Evolutionary conservation across 805 yeast species (phyloP).

Genomic region (Yamadazyma scolyti): DNA sequence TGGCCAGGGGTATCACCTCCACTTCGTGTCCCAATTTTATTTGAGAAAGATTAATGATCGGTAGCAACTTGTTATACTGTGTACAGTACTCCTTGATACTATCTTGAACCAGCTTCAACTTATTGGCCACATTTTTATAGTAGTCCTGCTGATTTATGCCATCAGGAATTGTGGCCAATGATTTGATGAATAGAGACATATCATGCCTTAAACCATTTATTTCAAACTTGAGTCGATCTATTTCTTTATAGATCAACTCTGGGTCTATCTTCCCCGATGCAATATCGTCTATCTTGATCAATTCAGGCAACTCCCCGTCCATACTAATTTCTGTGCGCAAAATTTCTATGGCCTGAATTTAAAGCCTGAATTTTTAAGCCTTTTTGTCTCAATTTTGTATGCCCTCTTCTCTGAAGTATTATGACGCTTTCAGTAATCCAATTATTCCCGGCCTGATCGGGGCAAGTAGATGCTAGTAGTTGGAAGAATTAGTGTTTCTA

Average conservation of each 20-base stretch:
- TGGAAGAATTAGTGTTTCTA: no score
- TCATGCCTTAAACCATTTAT: constrained; percentile 39
- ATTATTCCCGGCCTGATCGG: no score
- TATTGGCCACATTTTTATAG: constrained; percentile 31
- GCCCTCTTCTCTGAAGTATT: no score
- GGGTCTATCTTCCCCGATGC: constrained; percentile 40
- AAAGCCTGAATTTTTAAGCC: no score
- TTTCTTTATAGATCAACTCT: constrained; percentile 39
- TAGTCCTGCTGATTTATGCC: constrained; percentile 34
- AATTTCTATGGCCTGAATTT: no score
- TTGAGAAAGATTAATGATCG: constrained; percentile 49
- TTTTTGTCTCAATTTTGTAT: no score
- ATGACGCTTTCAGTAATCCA: no score
- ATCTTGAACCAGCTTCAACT: constrained; percentile 33
- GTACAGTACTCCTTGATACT: constrained; percentile 41
- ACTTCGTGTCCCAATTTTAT: constrained; percentile 49
- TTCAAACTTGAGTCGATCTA: constrained; percentile 40
- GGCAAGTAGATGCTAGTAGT: no score
- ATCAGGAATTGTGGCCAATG: constrained; percentile 32
- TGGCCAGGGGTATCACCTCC: constrained; percentile 40
- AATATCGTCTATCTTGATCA: constrained; percentile 40
- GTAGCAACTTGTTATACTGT: constrained; percentile 44
- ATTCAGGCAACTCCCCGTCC: constrained; percentile 23
- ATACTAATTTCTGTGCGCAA: no score
- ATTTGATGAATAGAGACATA: constrained; percentile 33